Evolutionary conservation across 345 rosid species (phyloP).

Genomic region (Ceriops tagal): DNA sequence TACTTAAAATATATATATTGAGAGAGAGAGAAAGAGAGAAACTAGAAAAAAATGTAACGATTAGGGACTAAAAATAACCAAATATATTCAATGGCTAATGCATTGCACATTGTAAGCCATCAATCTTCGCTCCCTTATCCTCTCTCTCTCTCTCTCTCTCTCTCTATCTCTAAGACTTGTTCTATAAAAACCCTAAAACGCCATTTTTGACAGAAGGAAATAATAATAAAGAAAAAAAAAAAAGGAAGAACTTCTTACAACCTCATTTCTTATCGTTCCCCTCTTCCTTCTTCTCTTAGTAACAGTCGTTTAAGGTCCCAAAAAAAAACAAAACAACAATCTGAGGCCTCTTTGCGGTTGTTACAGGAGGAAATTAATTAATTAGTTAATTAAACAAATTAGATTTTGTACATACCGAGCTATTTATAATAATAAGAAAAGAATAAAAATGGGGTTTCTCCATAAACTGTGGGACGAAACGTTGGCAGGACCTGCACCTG

Average conservation of each 20-base stretch:
- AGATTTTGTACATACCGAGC: constrained; percentile 8
- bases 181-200: constrained; percentile 36
- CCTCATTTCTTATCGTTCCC: constrained; percentile 31
- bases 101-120: constrained; percentile 22
- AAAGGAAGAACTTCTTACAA: constrained; percentile 17
- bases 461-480: constrained; percentile 96
- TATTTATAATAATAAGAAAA: not conserved
- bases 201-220: not conserved
- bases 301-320: constrained; percentile 40
- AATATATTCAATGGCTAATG: constrained; percentile 21
- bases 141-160: not conserved
- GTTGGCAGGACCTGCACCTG: constrained; percentile 84
- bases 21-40: too few relatives aligned
- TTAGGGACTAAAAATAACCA: not conserved
- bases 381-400: too few relatives aligned
- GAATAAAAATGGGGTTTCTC: constrained; percentile 55
- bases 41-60: not conserved
- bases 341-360: constrained; percentile 38
- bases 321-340: not conserved
- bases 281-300: constrained; percentile 35
- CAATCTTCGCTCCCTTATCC: constrained; percentile 11
- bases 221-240: not conserved
- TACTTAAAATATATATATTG: too few relatives aligned
- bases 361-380: constrained; percentile 11
- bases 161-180: too few relatives aligned